Percentiles rank a stretch among this genome's conserved stretches.
Conservation (phyloP, 176 grass and related monocot genomes). For the Cocos nucifera region DNA sequence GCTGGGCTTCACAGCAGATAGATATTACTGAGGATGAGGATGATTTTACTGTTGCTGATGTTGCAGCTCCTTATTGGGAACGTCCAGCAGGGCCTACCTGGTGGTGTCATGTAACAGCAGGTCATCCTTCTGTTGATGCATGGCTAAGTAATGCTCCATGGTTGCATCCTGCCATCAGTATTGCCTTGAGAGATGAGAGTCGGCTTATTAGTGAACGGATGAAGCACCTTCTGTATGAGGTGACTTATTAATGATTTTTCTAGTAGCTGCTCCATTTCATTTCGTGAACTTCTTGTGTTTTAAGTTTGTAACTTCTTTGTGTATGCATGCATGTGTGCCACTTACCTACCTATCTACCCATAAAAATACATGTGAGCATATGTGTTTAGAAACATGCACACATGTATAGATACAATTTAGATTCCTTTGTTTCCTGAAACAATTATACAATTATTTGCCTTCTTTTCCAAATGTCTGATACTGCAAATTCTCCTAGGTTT, state of each 20-base stretch:
- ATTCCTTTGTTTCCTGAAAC: too few species aligned
- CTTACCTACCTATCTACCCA: too few species aligned
- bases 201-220: constrained; percentile 49
- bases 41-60: constrained; percentile 42
- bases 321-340: too few species aligned
- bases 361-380: too few species aligned
- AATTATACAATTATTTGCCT: too few species aligned
- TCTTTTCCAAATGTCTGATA: too few species aligned
- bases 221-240: constrained; percentile 61
- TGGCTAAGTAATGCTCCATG: constrained; percentile 33
- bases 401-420: too few species aligned
- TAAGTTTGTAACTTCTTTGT: background rate
- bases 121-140: constrained; percentile 27
- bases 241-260: background rate
- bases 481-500: too few species aligned
- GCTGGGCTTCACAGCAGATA: constrained; percentile 18
- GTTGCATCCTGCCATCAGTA: constrained; percentile 47
- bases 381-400: too few species aligned
- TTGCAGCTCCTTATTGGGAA: constrained; percentile 39
- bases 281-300: background rate
- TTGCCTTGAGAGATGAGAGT: constrained; percentile 46
- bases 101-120: constrained; percentile 46
- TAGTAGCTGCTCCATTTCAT: background rate
- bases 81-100: constrained; percentile 41
- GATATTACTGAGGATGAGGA: constrained; percentile 17